These are phyloP conservation scores for Nakazawaea molendinolei DNA, from an alignment of 805 yeast genomes.

Conservation along the genomic window DNA sequence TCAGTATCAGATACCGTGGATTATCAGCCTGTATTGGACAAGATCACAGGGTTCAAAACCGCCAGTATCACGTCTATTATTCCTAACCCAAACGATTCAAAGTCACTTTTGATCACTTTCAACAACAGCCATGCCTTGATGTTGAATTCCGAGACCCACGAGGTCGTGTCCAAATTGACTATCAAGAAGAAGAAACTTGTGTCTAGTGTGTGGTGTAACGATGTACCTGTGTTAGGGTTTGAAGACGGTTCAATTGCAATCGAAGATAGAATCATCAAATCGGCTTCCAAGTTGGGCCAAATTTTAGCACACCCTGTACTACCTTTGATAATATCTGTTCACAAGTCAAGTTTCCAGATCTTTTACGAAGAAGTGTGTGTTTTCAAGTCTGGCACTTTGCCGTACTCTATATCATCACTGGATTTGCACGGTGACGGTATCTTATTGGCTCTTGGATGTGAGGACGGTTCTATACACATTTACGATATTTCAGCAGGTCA, in stretches of 20 bases:
- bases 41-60: conserved; percentile 9
- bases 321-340: conserved; percentile 2
- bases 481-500: conserved; percentile 33
- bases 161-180: conserved; percentile 2
- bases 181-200: conserved; percentile 7
- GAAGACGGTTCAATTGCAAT: conserved; percentile 5
- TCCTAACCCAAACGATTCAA: not conserved
- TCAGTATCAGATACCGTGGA: not conserved
- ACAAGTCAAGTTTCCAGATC: not conserved
- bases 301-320: conserved; percentile 6
- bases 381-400: not conserved
- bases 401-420: conserved; percentile 1
- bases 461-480: conserved; percentile 27
- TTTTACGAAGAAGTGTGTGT: not conserved
- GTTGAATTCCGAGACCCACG: not conserved
- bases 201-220: conserved; percentile 1
- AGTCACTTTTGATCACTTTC: conserved; percentile 1
- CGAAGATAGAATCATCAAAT: conserved; percentile 1
- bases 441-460: conserved; percentile 29
- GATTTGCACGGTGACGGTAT: conserved; percentile 32
- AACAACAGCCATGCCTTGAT: conserved; percentile 9
- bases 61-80: conserved; percentile 2
- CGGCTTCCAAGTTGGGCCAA: not conserved
- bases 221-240: conserved; percentile 3
- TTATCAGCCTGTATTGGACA: conserved; percentile 1